Evolutionary conservation across 768 basidiomycete species (phyloP).

Genomic region (Serendipita vermifera): DNA sequence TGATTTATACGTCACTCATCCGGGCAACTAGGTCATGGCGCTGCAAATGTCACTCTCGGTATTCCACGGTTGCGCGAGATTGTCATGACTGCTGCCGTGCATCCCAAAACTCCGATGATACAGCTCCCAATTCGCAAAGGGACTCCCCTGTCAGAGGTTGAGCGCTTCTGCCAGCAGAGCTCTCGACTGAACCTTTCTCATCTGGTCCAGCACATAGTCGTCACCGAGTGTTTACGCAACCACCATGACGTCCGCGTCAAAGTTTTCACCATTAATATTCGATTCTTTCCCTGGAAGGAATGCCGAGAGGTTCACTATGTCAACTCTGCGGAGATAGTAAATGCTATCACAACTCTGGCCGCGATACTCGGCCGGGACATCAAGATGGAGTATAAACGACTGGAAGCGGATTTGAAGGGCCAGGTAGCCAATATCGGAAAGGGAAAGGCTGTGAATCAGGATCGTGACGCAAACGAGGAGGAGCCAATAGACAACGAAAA

Average conservation of each 20-base stretch:
- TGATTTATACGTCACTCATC: background rate
- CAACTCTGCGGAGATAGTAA: constrained; percentile 54
- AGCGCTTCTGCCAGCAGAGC: constrained; percentile 77
- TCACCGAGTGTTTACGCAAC: constrained; percentile 59
- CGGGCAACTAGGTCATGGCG: constrained; percentile 84
- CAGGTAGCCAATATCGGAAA: constrained; percentile 76
- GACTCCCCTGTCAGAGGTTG: constrained; percentile 42
- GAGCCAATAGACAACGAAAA: constrained; percentile 41
- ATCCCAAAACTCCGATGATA: constrained; percentile 98
- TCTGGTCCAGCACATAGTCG: constrained; percentile 66
- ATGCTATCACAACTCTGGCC: constrained; percentile 59
- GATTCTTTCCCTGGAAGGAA: constrained; percentile 77
- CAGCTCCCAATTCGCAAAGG: constrained; percentile 54
- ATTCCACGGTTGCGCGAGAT: constrained; percentile 98
- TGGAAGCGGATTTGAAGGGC: constrained; percentile 62
- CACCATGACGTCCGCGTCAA: constrained; percentile 60
- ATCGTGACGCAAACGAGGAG: constrained; percentile 35
- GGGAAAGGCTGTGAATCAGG: constrained; percentile 39
- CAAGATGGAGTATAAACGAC: constrained; percentile 67
- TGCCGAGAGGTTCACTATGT: constrained; percentile 76
- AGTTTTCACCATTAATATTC: constrained; percentile 65
- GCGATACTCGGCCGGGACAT: constrained; percentile 82
- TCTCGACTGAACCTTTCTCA: constrained; percentile 79
- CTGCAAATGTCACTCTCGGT: constrained; percentile 97
- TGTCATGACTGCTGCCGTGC: constrained; percentile 94